phyloP scores from a whole-genome alignment of 2,329 filamentous ascomycete genomes.

The Oidium heveae region DNA sequence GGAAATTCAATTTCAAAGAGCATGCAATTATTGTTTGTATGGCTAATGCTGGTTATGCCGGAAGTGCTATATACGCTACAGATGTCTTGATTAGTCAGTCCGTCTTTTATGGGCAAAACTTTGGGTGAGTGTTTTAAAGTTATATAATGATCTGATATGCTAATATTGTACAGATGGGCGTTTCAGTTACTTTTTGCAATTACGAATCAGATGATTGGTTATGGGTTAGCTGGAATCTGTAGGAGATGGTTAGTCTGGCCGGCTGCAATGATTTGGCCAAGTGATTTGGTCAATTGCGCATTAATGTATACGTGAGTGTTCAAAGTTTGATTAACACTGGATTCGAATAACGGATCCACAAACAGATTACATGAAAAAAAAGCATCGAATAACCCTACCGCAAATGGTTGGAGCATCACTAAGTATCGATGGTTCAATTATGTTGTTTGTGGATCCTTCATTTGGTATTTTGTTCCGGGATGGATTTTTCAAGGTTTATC shows the following conservation, averaged over 20 bases:
- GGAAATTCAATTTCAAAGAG: constrained; percentile 45
- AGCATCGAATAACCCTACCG: neutral
- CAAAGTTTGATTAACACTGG: neutral
- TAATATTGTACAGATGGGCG: constrained; percentile 17
- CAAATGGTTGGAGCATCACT: neutral
- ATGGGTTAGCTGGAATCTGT: constrained; percentile 33
- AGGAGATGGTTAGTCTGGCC: constrained; percentile 27
- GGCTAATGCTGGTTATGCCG: constrained; percentile 14
- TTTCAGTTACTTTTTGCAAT: constrained; percentile 34
- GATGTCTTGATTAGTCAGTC: neutral
- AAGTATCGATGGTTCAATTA: neutral
- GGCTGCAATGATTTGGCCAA: constrained; percentile 1
- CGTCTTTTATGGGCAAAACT: constrained; percentile 37
- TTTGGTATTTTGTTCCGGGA: constrained; percentile 1
- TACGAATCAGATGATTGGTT: constrained; percentile 36
- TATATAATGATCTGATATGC: neutral
- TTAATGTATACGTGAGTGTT: neutral
- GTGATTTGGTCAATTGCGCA: neutral
- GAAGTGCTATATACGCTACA: neutral
- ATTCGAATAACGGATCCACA: neutral
- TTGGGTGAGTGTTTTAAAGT: constrained; percentile 15
- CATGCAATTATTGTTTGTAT: constrained; percentile 42
- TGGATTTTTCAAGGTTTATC: constrained; percentile 38
- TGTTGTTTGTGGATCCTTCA: neutral
- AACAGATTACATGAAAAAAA: neutral